Conservation (phyloP, 108 stramenopile genomes). For the Pseudonitzschia pungens region DNA sequence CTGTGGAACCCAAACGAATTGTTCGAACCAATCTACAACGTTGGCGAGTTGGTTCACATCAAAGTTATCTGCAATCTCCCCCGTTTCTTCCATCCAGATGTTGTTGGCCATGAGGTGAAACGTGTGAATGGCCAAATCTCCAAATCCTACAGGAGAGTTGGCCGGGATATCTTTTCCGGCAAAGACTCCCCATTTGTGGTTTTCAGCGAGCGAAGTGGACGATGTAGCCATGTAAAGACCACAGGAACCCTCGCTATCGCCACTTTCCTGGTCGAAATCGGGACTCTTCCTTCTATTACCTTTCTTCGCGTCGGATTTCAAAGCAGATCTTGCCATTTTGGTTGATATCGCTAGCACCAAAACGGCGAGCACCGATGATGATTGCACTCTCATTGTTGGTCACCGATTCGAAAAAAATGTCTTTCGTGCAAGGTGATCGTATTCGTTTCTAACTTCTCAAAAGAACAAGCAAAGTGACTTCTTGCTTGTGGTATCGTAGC, state of each 20-base stretch:
- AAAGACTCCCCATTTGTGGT: constrained; percentile 53
- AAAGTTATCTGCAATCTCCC: constrained; percentile 15
- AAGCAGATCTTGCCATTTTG: not conserved
- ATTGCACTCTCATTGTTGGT: not conserved
- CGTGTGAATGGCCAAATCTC: constrained; percentile 48
- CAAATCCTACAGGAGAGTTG: constrained; percentile 26
- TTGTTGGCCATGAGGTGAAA: constrained; percentile 38
- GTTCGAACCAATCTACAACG: constrained; percentile 50
- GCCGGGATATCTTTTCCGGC: constrained; percentile 32
- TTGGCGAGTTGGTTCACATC: constrained; percentile 24
- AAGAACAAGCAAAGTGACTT: too few relatives aligned
- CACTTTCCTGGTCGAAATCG: not conserved
- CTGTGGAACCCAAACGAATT: constrained; percentile 40
- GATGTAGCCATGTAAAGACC: constrained; percentile 54
- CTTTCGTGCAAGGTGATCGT: too few relatives aligned
- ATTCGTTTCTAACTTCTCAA: too few relatives aligned
- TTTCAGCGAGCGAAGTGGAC: constrained; percentile 37
- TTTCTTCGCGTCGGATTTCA: not conserved
- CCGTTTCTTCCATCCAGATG: constrained; percentile 11
- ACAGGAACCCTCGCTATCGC: constrained; percentile 25
- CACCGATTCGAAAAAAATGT: not conserved
- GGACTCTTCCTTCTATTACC: not conserved
- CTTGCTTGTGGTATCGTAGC: too few relatives aligned
- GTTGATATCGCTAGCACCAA: not conserved
- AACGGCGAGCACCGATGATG: not conserved